Conservation (phyloP, 2,329 filamentous ascomycete genomes). For the Trichothecium roseum region DNA sequence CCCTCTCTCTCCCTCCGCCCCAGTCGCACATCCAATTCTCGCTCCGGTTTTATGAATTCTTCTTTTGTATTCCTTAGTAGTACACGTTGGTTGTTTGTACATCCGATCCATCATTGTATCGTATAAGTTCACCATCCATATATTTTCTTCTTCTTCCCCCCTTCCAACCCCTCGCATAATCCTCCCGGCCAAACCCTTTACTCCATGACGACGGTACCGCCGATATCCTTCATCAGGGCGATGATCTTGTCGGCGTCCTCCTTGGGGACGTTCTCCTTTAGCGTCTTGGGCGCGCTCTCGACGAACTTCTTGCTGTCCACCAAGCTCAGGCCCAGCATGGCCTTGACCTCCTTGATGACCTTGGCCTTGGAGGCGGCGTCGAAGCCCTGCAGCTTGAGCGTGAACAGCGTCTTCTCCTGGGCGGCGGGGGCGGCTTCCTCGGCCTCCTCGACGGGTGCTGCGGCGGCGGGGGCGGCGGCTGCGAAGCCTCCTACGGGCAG, state of each 20-base stretch:
- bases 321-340: slow-evolving; percentile 83
- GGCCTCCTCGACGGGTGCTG: slow-evolving; percentile 63
- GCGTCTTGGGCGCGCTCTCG: slow-evolving; percentile 91
- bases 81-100: slow-evolving; percentile 29
- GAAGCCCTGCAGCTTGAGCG: slow-evolving; percentile 84
- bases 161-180: too few species aligned
- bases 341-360: slow-evolving; percentile 99
- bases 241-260: slow-evolving; percentile 99
- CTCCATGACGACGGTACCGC: slow-evolving; percentile 84
- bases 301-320: slow-evolving; percentile 99
- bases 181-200: slow-evolving; percentile 37
- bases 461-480: slow-evolving; percentile 52
- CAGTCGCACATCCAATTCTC: too few species aligned
- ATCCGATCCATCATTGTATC: slow-evolving; percentile 23
- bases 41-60: too few species aligned
- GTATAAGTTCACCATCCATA: slow-evolving; percentile 13
- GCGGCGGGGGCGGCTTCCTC: slow-evolving; percentile 81
- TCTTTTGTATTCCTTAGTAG: slow-evolving; percentile 12
- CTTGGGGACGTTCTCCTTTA: slow-evolving; percentile 99
- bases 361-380: slow-evolving; percentile 89
- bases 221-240: slow-evolving; percentile 84
- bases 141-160: not conserved
- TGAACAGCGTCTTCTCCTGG: slow-evolving; percentile 97
- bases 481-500: slow-evolving; percentile 90
- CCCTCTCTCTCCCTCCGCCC: too few species aligned